These are phyloP conservation scores for Collybia sordida DNA, from an alignment of 768 basidiomycete species.

Conservation along the genomic window DNA sequence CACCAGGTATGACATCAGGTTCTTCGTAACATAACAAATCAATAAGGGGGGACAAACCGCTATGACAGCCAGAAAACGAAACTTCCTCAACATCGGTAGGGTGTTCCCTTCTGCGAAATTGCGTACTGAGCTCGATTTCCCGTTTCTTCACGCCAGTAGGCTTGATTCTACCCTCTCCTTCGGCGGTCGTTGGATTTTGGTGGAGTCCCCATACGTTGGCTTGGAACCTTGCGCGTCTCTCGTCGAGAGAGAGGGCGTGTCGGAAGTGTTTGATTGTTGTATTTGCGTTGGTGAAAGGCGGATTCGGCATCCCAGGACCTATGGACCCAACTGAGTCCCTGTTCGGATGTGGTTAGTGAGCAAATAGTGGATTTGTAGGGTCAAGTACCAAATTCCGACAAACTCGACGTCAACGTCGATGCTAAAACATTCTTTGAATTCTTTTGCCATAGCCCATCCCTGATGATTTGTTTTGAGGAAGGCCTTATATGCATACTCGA, in stretches of 20 bases:
- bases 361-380: neutral
- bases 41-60: constrained; percentile 26
- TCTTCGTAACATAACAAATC: neutral
- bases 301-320: constrained; percentile 47
- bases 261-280: constrained; percentile 57
- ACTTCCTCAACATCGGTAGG: constrained; percentile 56
- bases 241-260: constrained; percentile 67
- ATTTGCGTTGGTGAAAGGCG: constrained; percentile 60
- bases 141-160: neutral
- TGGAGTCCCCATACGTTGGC: constrained; percentile 46
- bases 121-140: neutral
- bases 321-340: constrained; percentile 74
- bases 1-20: too few relatives aligned
- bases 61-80: constrained; percentile 63
- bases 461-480: constrained; percentile 48
- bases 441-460: constrained; percentile 47
- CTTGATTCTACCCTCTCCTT: constrained; percentile 18
- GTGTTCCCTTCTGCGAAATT: neutral
- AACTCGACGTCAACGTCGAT: constrained; percentile 56
- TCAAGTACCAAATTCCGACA: constrained; percentile 51
- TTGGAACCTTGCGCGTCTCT: constrained; percentile 59
- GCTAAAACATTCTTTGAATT: constrained; percentile 58
- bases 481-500: constrained; percentile 57
- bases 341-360: neutral
- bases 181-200: constrained; percentile 15